A percentile compares a stretch with the other conserved stretches of the same genome.
These are phyloP conservation scores for Helminthosporium solani DNA, from an alignment of 2,329 filamentous ascomycete genomes.

Conservation along the genomic window DNA sequence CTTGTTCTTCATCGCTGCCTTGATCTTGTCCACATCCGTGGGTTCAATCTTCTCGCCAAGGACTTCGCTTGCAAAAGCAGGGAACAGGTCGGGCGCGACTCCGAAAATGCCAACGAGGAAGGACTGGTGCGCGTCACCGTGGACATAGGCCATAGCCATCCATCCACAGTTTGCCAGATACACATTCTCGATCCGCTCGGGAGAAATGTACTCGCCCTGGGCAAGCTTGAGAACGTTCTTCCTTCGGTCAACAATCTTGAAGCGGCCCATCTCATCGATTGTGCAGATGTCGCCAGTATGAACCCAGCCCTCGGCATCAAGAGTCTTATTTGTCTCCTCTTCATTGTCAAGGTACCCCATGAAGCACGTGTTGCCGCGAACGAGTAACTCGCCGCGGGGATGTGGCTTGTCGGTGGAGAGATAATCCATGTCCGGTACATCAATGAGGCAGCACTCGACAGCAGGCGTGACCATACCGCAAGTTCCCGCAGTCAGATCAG, in stretches of 20 bases:
- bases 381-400: conserved; percentile 84
- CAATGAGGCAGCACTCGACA: conserved; percentile 76
- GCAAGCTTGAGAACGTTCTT: conserved; percentile 99
- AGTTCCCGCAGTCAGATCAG: conserved; percentile 76
- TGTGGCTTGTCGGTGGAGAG: conserved; percentile 80
- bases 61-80: conserved; percentile 74
- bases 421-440: conserved; percentile 94
- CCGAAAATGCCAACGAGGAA: conserved; percentile 85
- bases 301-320: conserved; percentile 94
- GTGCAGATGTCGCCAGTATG: conserved; percentile 89
- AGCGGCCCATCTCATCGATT: conserved; percentile 80
- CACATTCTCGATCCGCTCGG: conserved; percentile 94
- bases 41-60: conserved; percentile 66
- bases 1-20: conserved; percentile 65
- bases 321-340: conserved; percentile 78
- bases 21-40: conserved; percentile 67
- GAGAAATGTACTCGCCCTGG: conserved; percentile 97
- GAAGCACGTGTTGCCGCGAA: conserved; percentile 81
- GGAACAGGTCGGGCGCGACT: conserved; percentile 80
- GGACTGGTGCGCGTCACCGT: conserved; percentile 82
- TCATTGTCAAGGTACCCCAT: conserved; percentile 86
- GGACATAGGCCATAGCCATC: conserved; percentile 79
- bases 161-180: conserved; percentile 80
- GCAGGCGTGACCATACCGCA: conserved; percentile 71
- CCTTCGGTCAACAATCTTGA: conserved; percentile 91